Base-by-base conservation (phyloP, 1,284 basidiomycete species). In the Pholiota adiposa region DNA sequence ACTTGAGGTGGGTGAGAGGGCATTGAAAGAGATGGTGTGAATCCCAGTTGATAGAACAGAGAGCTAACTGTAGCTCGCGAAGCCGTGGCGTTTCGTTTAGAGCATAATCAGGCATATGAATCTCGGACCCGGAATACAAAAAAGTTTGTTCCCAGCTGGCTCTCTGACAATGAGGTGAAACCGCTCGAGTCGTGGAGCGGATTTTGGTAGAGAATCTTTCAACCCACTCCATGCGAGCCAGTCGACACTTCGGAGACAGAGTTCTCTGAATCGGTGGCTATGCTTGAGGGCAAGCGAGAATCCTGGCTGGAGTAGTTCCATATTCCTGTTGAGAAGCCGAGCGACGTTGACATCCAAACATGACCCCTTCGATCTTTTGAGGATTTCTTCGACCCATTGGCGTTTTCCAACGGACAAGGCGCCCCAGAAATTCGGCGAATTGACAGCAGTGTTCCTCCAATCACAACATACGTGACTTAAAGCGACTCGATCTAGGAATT, bases 241-340 rank as follows among this genome's bases (percentile, higher is more conserved):
- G 18, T 40, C 4, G n/a, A 6, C 14, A 40, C 3, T 3, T 18
- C n/a, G n/a, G 38, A 40, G n/a, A 40, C 0, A 40, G 1, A 40
- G 18, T n/a, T n/a, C 38, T 40, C 18, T 19, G n/a, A 40, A n/a
- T 8, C 38, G 38, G 8, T 34, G 65, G 64, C n/a, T 29, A 21
- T 51, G 14, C 14, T 16, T n/a, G 18, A 34, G 18, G n/a, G 29
- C 16, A 27, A 34, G 14, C 18, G 8, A 5, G 6, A 29, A 6
- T 3, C 31, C 18, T 51, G 25, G 29, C 8, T 7, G n/a, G n/a
- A n/a, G n/a, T n/a, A n/a, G n/a, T n/a, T n/a, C n/a, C n/a, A n/a
- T n/a, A n/a, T n/a, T n/a, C n/a, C n/a, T n/a, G n/a, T n/a, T n/a
- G n/a, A n/a, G n/a, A n/a, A n/a, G n/a, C 16, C n/a, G 12, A 2